Base-by-base conservation (phyloP, 2,329 filamentous ascomycete species). In the Graphilbum fragrans region DNA sequence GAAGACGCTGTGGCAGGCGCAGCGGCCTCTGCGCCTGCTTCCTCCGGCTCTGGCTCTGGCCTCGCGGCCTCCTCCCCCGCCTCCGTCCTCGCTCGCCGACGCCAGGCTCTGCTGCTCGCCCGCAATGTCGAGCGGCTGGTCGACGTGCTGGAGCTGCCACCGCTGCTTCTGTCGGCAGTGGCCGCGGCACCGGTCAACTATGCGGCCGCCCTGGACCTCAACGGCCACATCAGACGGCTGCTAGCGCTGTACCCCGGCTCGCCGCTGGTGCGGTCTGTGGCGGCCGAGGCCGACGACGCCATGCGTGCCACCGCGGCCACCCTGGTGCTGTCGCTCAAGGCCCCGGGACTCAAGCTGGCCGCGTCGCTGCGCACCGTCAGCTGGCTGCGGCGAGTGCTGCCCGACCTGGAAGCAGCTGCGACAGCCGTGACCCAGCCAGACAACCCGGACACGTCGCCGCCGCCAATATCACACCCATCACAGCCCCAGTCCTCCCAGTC, bases 231-330 rank as follows among this genome's bases (percentile, higher is more conserved):
- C 55, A 85, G 86, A 51, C 77, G 92, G 8, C 69, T 98, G 6
- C 79, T 87, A 46, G 77, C 79, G 0, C 67, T 96, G 22, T 94
- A 95, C 56, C 83, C 88, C 0, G 69, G 80, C 40, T 94, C 87
- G 0, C 66, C 74, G 1, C 66, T 96, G 35, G 73, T 96, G 21
- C 69, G 69, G 17, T 80, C 82, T 20, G 80, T 96, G 18, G 70
- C 79, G 10, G 57, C 63, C 3, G 86, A 95, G 57, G 85, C 90
- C 10, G 86, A 94, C 52, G 77, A 78, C 41, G 85, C 86, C 31
- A 94, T 96, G 72, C 83, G 84, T 52, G 79, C 83, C 43, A 86
- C 96, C 76, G 86, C 86, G 1, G 77, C 80, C 9, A 87, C 92
- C 51, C 74, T 98, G 5, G 81, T 98, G 43, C 66, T 71, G 10